Base-by-base conservation (phyloP, 2,329 filamentous ascomycete genomes). In the Diaporthe aspalathi region DNA sequence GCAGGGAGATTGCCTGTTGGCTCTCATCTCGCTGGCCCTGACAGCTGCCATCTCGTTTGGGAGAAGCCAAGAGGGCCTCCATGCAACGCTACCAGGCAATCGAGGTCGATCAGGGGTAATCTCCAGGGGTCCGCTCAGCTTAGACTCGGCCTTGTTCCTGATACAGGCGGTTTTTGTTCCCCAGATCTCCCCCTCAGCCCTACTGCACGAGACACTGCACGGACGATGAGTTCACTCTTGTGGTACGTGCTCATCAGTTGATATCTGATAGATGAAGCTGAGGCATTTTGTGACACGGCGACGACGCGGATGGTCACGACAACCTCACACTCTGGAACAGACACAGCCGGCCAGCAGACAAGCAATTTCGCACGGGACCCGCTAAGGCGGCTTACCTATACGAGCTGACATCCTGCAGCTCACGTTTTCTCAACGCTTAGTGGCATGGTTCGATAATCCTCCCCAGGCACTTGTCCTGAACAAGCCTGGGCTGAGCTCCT, bases 41-140 rank as follows among this genome's bases (percentile, higher is more conserved):
- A 63, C 60, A 63, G 27, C 43, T 63, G 60, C 60, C 60, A 63
- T 63, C 60, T 63, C 60, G 60, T 63, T 63, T 63, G 43, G 43
- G 60, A 8, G 17, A 9, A 47, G 60, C 43, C 60, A 63, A 63
- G 60, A 17, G 27, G 60, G 43, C 60, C 60, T 63, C 27, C 43
- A 47, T 63, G 57, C 43, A 49, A 49, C 57, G 40, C 24, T 63
- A 47, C 57, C 57, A 45, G 32, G 27, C 27, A 32, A 32, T 47
- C 8, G 43, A 24, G 27, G 20, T 49, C 22, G 60, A 63, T 63
- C 45, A 63, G 60, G 60, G 60, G 60, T 4, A 63, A 63, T 49
- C 60, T 35, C 14, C 60, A 63, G 43, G 60, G 60, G 60, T 49
- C 60, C 60, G 24, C 60, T 63, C 43, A 63, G 60, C 60, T 63